Conservation (phyloP, 352 stramenopile genomes). For the Aphanomyces stellatus region DNA sequence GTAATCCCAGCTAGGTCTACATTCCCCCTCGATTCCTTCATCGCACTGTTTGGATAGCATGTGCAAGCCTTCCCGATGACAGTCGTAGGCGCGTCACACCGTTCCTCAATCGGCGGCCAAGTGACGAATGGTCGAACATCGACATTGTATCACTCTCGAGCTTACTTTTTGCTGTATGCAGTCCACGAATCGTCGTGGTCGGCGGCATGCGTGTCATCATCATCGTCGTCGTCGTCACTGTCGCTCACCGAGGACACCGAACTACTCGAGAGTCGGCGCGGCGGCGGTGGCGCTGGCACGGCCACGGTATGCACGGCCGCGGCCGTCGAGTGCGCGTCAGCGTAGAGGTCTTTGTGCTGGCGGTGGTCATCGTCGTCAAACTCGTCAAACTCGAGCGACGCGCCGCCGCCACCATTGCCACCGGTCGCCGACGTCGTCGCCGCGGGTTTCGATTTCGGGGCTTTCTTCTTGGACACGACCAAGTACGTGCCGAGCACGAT, state of each 20-base stretch:
- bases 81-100: too few species aligned
- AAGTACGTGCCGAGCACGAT: neutral
- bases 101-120: too few species aligned
- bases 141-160: neutral
- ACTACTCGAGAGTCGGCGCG: neutral
- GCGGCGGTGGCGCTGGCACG: neutral
- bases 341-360: neutral
- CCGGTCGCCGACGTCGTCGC: too few species aligned
- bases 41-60: too few species aligned
- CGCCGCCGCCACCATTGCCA: neutral
- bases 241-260: neutral
- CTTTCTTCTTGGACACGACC: conserved; percentile 1
- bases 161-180: neutral
- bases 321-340: neutral
- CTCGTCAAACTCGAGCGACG: neutral
- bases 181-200: neutral
- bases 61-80: too few species aligned
- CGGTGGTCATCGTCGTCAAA: conserved; percentile 7
- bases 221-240: neutral
- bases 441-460: neutral
- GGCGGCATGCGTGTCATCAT: neutral
- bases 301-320: neutral
- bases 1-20: too few species aligned
- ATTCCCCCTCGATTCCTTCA: too few species aligned
- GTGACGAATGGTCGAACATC: too few species aligned